Evolutionary conservation across 257 asterid species (phyloP), one percentile per base, ranked within the genome.

Genomic region (Fraxinus quadrangulata): DNA sequence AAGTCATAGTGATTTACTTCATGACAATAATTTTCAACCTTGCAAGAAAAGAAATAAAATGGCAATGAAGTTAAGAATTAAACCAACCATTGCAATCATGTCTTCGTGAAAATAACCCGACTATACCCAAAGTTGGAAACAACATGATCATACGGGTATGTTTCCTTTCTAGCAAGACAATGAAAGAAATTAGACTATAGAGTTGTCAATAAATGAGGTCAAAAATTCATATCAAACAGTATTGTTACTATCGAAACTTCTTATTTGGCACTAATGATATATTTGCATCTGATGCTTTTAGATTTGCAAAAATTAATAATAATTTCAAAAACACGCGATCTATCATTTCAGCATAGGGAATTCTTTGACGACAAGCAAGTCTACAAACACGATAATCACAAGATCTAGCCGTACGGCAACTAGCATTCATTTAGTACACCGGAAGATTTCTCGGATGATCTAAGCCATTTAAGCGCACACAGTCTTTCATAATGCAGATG

Each of bases 1-100:
- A 94, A 89, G 83, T 94, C 97, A 40, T 88, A 94, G 80, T 72
- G 81, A 81, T 87, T 92, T 78, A 76, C 86, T 82, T 74, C 87
- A 21, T 42, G 71, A 21, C 72, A 87, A 73, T 80, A 75, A 59
- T 75, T 72, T 28, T 80, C 86, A 75, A 81, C 92, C 98, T 94
- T 78, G 84, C 74, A 80, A 68, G 73, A 73, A 83, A 82, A 67
- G 68, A 26, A 11, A 78, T 63, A 77, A 74, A 21, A 71, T 19
- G 14, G 28, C 67, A 0, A 26, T 63, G 16, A 26, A 63, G 36
- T 26, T 26, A 26, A 63, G 36, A 63, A 24, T 63, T 63, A 26
- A 63, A 63, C 69, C 69, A 63, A 24, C 8, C 69, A 24, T 26
- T 63, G 36, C 17, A 24, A 6, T 9, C 30, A 23, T 26, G 34